A percentile compares a stretch with the other conserved stretches of the same genome.
Evolutionary conservation across 768 basidiomycete genomes (phyloP).

Genomic region (Leucogyrophana mollusca): DNA sequence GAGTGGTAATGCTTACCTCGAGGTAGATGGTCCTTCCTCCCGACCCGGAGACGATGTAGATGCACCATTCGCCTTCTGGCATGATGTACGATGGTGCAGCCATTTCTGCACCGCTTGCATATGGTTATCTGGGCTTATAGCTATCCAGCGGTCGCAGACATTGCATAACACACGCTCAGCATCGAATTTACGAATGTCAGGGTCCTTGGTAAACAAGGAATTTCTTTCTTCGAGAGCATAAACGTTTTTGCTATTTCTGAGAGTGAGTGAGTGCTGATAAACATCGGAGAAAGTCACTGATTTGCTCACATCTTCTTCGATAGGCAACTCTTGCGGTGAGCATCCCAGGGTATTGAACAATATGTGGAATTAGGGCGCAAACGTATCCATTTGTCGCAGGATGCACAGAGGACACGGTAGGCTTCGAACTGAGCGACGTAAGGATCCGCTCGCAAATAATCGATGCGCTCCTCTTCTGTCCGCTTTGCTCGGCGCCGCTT

Average conservation of each 20-base stretch:
- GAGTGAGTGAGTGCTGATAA: constrained; percentile 8
- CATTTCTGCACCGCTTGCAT: constrained; percentile 61
- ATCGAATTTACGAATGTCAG: constrained; percentile 73
- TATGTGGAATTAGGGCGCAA: constrained; percentile 85
- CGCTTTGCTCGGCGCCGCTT: constrained; percentile 75
- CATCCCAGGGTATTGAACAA: constrained; percentile 88
- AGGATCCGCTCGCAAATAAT: constrained; percentile 65
- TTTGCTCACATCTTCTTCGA: constrained; percentile 68
- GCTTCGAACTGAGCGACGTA: constrained; percentile 82
- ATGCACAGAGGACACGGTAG: constrained; percentile 75
- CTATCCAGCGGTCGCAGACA: constrained; percentile 68
- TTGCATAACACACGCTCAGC: constrained; percentile 69
- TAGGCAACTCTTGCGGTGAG: constrained; percentile 79
- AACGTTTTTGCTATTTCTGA: constrained; percentile 44
- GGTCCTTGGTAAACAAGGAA: constrained; percentile 58
- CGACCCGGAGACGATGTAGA: constrained; percentile 9
- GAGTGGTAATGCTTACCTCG: constrained; percentile 15
- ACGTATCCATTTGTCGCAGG: constrained; percentile 84
- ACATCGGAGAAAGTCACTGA: constrained; percentile 5
- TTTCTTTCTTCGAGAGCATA: constrained; percentile 63
- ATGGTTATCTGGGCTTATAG: constrained; percentile 59
- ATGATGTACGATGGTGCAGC: constrained; percentile 59
- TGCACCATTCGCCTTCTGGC: constrained; percentile 37
- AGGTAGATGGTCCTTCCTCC: constrained; percentile 20
- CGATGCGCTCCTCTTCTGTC: constrained; percentile 75